Evolutionary conservation across 2,329 filamentous ascomycete genomes (phyloP).

Genomic region (Talaromyces sp.): DNA sequence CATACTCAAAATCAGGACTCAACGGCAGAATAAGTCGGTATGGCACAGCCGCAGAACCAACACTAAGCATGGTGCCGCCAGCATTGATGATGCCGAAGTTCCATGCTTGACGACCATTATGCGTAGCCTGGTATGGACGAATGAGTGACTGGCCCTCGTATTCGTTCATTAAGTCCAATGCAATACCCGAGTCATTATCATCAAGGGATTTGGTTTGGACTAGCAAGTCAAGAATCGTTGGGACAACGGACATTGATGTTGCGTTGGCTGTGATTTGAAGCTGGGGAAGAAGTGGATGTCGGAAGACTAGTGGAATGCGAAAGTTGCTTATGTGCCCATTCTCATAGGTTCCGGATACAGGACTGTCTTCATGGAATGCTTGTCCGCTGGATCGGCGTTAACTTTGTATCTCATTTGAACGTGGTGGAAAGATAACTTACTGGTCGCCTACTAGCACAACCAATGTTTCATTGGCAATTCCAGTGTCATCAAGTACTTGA

Average conservation of each 20-base stretch:
- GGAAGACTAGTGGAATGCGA: conserved; percentile 48
- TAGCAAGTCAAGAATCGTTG: conserved; percentile 51
- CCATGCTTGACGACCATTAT: conserved; percentile 39
- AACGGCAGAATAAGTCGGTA: conserved; percentile 70
- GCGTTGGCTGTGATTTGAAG: conserved; percentile 45
- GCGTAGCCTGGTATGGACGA: conserved; percentile 39
- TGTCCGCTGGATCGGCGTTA: conserved; percentile 34
- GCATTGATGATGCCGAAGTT: conserved; percentile 33
- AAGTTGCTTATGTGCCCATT: conserved; percentile 51
- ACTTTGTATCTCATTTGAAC: no score
- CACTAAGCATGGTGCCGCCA: conserved; percentile 50
- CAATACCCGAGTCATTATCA: conserved; percentile 32
- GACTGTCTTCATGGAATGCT: conserved; percentile 47
- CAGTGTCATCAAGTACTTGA: conserved; percentile 45
- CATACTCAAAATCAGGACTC: conserved; percentile 46
- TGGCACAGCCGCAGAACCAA: conserved; percentile 75
- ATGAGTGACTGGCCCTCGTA: conserved; percentile 40
- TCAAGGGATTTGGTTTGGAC: conserved; percentile 45
- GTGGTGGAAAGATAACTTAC: conserved; percentile 11
- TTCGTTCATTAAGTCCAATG: conserved; percentile 37
- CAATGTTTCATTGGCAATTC: conserved; percentile 50
- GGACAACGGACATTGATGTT: conserved; percentile 47
- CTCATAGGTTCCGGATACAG: conserved; percentile 44
- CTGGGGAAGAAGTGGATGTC: conserved; percentile 48
- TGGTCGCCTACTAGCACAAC: conserved; percentile 50